Conservation (phyloP, 106 monocot genomes). For the Dendrobium officinale region DNA sequence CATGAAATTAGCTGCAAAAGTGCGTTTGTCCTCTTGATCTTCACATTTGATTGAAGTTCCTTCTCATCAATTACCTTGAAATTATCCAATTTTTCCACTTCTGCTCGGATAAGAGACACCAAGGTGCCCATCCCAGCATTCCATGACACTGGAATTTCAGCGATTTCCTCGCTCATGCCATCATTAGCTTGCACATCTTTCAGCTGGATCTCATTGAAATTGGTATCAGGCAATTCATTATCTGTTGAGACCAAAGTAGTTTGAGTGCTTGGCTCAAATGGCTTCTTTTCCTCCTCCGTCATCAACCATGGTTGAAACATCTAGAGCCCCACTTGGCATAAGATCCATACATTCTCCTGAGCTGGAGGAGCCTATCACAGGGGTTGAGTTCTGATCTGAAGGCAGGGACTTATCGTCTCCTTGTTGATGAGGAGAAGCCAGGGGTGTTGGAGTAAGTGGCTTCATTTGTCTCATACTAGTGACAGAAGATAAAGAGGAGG, state of each 20-base stretch:
- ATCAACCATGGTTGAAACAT: slow-evolving; percentile 48
- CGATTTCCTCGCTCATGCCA: slow-evolving; percentile 7
- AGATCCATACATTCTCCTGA: slow-evolving; percentile 15
- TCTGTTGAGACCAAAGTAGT: slow-evolving; percentile 27
- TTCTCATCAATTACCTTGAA: slow-evolving; percentile 36
- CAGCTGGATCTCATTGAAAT: slow-evolving; percentile 1
- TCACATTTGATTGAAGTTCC: slow-evolving; percentile 16
- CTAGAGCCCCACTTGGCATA: slow-evolving; percentile 14
- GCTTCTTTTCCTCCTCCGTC: slow-evolving; percentile 6
- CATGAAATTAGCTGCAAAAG: slow-evolving; percentile 62
- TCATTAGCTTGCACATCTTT: background rate
- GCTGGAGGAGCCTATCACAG: slow-evolving; percentile 11
- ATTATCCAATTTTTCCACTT: slow-evolving; percentile 24
- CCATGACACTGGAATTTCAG: slow-evolving; percentile 18
- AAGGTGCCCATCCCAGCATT: slow-evolving; percentile 40
- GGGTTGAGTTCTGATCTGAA: slow-evolving; percentile 5
- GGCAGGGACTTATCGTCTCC: slow-evolving; percentile 17
- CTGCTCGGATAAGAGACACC: slow-evolving; percentile 45
- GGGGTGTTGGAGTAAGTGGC: slow-evolving; percentile 16
- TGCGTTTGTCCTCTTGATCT: slow-evolving; percentile 32
- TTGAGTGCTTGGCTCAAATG: background rate
- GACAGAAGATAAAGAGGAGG: slow-evolving; percentile 16
- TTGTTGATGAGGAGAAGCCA: slow-evolving; percentile 2
- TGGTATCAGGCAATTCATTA: slow-evolving; percentile 11
- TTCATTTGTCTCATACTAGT: slow-evolving; percentile 21